These are phyloP conservation scores for Dalbergia oliveri DNA, from an alignment of 306 rosid genomes.

Conservation along the genomic window DNA sequence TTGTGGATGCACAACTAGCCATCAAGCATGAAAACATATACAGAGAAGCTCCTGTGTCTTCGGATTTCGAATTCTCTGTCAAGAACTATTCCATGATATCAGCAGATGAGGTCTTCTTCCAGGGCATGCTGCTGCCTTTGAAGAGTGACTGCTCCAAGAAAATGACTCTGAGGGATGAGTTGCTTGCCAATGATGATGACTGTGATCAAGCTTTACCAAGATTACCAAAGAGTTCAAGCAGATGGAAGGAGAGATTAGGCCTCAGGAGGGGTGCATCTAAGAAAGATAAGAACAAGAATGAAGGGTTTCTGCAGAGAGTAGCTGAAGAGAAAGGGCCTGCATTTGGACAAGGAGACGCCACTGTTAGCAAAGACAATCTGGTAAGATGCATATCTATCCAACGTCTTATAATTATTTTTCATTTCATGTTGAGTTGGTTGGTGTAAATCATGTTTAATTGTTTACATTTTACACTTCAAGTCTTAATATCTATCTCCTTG, in stretches of 20 bases:
- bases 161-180: constrained; percentile 81
- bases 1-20: constrained; percentile 72
- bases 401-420: not conserved
- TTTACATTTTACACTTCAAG: constrained; percentile 4
- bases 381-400: constrained; percentile 48
- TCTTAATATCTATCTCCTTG: not conserved
- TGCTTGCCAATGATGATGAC: constrained; percentile 65
- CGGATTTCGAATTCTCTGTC: constrained; percentile 92
- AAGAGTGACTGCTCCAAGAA: constrained; percentile 62
- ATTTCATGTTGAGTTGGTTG: not conserved
- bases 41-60: constrained; percentile 93
- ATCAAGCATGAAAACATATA: constrained; percentile 69
- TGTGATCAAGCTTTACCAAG: constrained; percentile 50
- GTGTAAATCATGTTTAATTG: not conserved
- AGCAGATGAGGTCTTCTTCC: constrained; percentile 82
- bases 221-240: constrained; percentile 62
- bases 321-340: constrained; percentile 59
- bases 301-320: constrained; percentile 63
- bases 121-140: constrained; percentile 86
- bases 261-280: constrained; percentile 63
- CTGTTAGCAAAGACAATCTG: constrained; percentile 61
- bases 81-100: constrained; percentile 73
- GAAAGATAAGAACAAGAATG: constrained; percentile 64
- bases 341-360: constrained; percentile 59
- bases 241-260: constrained; percentile 86